phyloP scores from a whole-genome alignment of 345 rosid genomes.

The Mercurialis annua region DNA sequence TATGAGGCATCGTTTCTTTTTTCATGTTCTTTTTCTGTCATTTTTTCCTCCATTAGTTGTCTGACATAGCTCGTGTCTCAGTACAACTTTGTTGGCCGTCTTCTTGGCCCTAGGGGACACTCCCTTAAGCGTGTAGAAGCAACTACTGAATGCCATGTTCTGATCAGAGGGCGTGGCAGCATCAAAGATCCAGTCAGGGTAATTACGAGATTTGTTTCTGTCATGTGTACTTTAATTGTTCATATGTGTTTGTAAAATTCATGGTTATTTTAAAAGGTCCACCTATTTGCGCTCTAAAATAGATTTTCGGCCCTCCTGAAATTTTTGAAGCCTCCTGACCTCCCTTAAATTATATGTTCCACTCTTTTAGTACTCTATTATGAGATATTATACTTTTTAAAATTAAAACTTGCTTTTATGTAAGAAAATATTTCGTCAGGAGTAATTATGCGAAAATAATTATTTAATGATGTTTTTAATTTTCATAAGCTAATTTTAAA shows the following conservation, averaged over 20 bases:
- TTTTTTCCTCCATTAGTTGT: conserved; percentile 4
- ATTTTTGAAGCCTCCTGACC: no score
- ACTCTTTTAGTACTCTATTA: no score
- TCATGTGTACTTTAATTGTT: background rate
- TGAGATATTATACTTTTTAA: no score
- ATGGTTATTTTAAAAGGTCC: background rate
- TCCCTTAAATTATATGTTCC: no score
- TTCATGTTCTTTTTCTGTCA: background rate
- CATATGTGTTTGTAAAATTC: conserved; percentile 5
- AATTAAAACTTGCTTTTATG: no score
- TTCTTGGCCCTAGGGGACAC: conserved; percentile 97
- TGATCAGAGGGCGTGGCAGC: conserved; percentile 94
- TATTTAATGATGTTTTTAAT: no score
- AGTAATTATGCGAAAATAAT: no score
- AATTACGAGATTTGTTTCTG: conserved; percentile 8
- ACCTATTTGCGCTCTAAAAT: no score
- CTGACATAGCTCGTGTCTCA: conserved; percentile 38
- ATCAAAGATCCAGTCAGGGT: conserved; percentile 89
- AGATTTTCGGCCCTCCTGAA: no score
- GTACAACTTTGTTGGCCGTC: conserved; percentile 99
- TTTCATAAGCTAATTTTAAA: no score
- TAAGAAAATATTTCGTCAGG: no score
- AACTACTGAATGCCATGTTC: conserved; percentile 84
- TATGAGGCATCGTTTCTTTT: conserved; percentile 32
- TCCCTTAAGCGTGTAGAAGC: conserved; percentile 98